Conservation (phyloP, 2,329 filamentous ascomycete genomes). For the Aspergillus ochraceus region DNA sequence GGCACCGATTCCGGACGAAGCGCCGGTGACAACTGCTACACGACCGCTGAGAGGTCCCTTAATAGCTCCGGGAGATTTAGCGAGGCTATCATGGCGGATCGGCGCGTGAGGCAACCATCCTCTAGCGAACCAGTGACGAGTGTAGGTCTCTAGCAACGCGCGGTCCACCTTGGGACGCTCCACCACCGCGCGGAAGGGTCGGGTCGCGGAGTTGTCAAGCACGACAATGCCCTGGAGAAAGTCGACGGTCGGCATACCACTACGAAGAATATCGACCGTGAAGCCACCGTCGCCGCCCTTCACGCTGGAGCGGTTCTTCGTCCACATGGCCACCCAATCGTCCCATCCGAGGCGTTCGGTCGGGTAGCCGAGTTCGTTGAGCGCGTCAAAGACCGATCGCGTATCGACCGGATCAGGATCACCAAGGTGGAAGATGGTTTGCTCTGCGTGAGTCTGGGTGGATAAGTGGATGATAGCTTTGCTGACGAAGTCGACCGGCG, state of each 20-base stretch:
- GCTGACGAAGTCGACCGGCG: constrained; percentile 78
- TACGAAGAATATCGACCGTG: constrained; percentile 75
- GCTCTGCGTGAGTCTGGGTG: constrained; percentile 61
- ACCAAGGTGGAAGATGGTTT: constrained; percentile 71
- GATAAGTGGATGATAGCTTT: constrained; percentile 70
- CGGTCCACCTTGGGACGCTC: constrained; percentile 68
- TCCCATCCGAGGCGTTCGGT: constrained; percentile 68
- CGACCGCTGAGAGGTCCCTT: constrained; percentile 64
- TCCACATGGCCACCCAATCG: constrained; percentile 74
- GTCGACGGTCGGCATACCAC: constrained; percentile 75
- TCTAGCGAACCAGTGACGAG: constrained; percentile 75
- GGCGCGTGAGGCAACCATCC: constrained; percentile 72
- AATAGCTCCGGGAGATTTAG: constrained; percentile 46
- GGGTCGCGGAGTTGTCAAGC: constrained; percentile 69
- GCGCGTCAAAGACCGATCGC: constrained; percentile 62
- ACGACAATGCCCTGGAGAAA: constrained; percentile 71
- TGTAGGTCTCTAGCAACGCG: constrained; percentile 72
- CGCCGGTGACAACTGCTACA: constrained; percentile 75
- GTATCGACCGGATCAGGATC: constrained; percentile 71
- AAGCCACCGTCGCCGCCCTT: constrained; percentile 71
- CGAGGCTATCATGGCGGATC: constrained; percentile 48
- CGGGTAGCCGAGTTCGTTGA: constrained; percentile 68
- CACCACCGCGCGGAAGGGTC: constrained; percentile 58
- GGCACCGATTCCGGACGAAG: constrained; percentile 76
- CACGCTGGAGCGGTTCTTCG: constrained; percentile 63